Evolutionary conservation across 768 basidiomycete species (phyloP), one percentile per base, ranked within the genome.

Genomic region (Piloderma croceum): DNA sequence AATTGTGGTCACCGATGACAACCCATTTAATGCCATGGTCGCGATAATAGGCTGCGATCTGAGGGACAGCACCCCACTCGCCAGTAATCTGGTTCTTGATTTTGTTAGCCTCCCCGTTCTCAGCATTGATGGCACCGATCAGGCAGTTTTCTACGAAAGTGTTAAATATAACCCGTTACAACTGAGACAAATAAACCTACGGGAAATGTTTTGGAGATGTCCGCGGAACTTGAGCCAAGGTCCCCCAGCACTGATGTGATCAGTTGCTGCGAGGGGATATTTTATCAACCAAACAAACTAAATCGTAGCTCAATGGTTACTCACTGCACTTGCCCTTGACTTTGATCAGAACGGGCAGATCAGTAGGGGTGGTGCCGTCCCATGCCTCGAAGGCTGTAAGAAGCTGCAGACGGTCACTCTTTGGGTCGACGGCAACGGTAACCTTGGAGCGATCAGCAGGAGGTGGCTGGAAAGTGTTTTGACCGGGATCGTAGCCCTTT

Each of bases 181-280:
- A 18, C 35, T 0, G 25, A 7, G 35, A 5, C 10, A 39, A 15
- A 23, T 9, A 11, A 3, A 74, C 81, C 47, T 47, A 87, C 87
- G 89, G 23, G 93, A 96, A 61, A 96, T 98, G 75, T 97, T 98
- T 64, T 96, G 77, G 57, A 97, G 82, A 67, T 98, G 94, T 47
- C 94, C 94, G 73, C 94, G 90, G 76, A 93, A 98, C 71, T 97
- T 97, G 71, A 98, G 79, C 94, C 94, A 98, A 33, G 94, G 94
- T 44, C 94, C 94, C 73, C 93, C 94, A 59, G 93, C 93, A 45
- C 84, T 88, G 64, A 94, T 92, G 65, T 94, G 90, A 62, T 94
- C 91, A 49, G 91, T 92, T 31, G 90, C 77, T 79, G 45, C 1
- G 35, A 40, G 44, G 15, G 10, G 9, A 9, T 29, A 9, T 15